Base-by-base conservation (phyloP, 1,284 basidiomycete genomes). In the Gymnopus androsaceus region DNA sequence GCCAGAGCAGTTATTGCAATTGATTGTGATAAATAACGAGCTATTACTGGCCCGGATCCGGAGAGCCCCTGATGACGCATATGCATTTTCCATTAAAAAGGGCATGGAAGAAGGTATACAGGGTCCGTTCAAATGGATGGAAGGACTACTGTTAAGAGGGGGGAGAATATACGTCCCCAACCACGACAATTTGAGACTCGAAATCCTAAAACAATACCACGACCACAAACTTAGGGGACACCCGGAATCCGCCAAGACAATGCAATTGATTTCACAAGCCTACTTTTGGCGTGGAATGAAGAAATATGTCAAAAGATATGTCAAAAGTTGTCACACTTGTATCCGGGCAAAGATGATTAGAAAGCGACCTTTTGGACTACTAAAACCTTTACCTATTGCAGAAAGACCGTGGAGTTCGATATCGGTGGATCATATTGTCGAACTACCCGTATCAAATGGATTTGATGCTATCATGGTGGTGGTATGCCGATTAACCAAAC, bases 181-280 rank as follows among this genome's bases (percentile, higher is more conserved):
- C 3, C 12, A 41, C 21, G 11, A 46, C 14, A 28, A 47, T 17
- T 41, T 61, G 3, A 0, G 51, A 28, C 2, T 40, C 1, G 3
- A 27, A 30, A 37, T 57, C 25, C 51, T 55, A 3, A 2, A 40
- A 40, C 12, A 15, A 12, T 40, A 56, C 37, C 55, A 62, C 45
- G 56, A 62, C 40, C 50, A 56, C 19, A 50, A 48, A 12, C 25
- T 58, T 4, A 1, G 49, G 60, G 59, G 75, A 7, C 75, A 77
- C 59, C 68, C 62, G 8, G 74, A 75, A 5, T 50, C 57, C 15
- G 44, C 48, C 3, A 72, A 69, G 54, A 76, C 72, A 1, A 25
- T 56, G 11, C 52, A 64, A 51, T 40, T 61, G 6, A 51, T 69
- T 59, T 33, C 69, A 63, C 55, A 65, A 6, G 52, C 61, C 40